Conservation (phyloP, 2,329 filamentous ascomycete genomes). For the Dryadomyces quercivorus region DNA sequence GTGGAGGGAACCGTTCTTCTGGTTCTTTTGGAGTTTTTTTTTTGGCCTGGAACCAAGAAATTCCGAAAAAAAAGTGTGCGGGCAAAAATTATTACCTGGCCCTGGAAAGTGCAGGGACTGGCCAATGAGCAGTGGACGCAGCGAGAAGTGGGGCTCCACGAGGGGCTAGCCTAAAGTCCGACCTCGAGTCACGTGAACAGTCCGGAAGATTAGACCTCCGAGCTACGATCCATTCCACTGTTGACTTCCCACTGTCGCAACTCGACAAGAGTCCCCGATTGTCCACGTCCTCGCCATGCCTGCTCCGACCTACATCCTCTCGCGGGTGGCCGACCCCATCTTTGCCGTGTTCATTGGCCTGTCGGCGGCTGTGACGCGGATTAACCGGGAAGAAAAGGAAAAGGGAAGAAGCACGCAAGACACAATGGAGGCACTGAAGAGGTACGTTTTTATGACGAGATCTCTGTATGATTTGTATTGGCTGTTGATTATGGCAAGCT, state of each 20-base stretch:
- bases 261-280: too few species aligned
- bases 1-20: not conserved
- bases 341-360: constrained; percentile 46
- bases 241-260: too few species aligned
- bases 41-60: constrained; percentile 5
- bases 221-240: too few species aligned
- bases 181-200: not conserved
- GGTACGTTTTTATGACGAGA: constrained; percentile 17
- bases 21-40: constrained; percentile 8
- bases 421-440: constrained; percentile 34
- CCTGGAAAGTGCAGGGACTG: not conserved
- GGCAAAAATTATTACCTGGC: constrained; percentile 10
- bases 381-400: constrained; percentile 48
- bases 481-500: too few species aligned
- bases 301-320: constrained; percentile 46
- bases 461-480: too few species aligned
- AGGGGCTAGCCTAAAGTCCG: not conserved
- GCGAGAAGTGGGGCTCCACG: not conserved
- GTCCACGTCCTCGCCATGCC: constrained; percentile 32
- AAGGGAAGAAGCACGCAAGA: constrained; percentile 40
- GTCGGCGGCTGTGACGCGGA: constrained; percentile 40
- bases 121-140: not conserved
- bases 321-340: constrained; percentile 44
- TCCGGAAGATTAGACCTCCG: too few species aligned
- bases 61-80: constrained; percentile 12